Evolutionary conservation across 1,284 basidiomycete species (phyloP), one percentile per base, ranked within the genome.

Genomic region (Sanghuangporus weigelae): DNA sequence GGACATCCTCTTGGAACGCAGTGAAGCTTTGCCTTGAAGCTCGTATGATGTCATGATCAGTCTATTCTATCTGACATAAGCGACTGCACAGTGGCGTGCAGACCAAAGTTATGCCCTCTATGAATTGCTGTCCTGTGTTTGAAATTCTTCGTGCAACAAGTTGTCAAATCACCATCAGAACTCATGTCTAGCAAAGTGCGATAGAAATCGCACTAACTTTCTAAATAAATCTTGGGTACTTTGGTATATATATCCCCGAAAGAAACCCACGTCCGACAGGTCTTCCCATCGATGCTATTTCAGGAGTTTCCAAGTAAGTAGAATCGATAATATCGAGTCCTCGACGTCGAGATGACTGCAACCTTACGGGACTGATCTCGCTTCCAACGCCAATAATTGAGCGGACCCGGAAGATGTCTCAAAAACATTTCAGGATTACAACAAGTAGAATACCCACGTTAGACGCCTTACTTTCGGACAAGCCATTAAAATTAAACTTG

Each of bases 261-360:
- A 90, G 72, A 70, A 88, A 80, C 1, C 87, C 87, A 54, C 77
- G 74, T 7, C 84, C 85, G 16, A 87, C 77, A 0, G 85, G 86
- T 2, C 79, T 80, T 35, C 50, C n/a, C 38, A 7, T 7, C 1
- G 38, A 4, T 12, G 7, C 16, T 31, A 16, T 16, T 4, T 40
- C 40, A 40, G 14, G 57, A 16, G 67, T 74, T 44, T 55, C 79
- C 70, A 79, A 81, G 70, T 89, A 89, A 31, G 80, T 83, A 11
- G 81, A 73, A 59, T 88, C 76, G 16, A 84, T 75, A 38, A 84
- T 74, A 1, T 76, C 74, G n/a, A 82, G 75, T 64, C 84, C 79
- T 31, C 77, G 78, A 73, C 0, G 73, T 69, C 0, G 71, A 69
- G 51, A 80, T 73, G 10, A 80, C 78, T 76, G 50, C 70, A 75